phyloP scores from a whole-genome alignment of 805 yeast genomes.

The Myxozyma neotropica region DNA sequence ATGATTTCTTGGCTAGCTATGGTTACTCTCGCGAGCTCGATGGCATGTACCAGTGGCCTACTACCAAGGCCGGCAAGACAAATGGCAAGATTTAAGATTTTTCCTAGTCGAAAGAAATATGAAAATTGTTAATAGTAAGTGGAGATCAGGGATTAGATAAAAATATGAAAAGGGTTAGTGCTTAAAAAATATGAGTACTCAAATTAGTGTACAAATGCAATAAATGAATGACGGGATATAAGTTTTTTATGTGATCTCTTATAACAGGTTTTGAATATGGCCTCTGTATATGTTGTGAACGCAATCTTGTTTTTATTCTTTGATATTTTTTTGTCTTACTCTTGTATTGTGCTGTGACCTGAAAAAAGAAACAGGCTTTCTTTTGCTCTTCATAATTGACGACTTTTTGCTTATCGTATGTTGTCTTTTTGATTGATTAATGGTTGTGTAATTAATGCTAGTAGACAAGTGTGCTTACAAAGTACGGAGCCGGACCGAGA shows the following conservation, averaged over 20 bases:
- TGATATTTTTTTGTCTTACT: background rate
- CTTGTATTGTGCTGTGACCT: background rate
- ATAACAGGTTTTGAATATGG: too few relatives aligned
- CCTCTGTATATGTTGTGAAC: background rate
- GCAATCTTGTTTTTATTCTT: background rate
- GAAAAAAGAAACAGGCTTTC: conserved; percentile 11
- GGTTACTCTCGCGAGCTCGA: conserved; percentile 70
- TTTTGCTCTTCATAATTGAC: background rate
- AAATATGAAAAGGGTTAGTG: background rate
- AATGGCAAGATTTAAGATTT: conserved; percentile 27
- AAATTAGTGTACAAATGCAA: too few relatives aligned
- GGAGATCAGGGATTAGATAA: background rate
- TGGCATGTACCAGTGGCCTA: conserved; percentile 86
- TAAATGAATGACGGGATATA: too few relatives aligned
- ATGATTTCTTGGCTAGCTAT: conserved; percentile 62
- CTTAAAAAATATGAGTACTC: background rate
- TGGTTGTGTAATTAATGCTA: too few relatives aligned
- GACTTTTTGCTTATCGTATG: too few relatives aligned
- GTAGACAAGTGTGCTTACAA: too few relatives aligned
- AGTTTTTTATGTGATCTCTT: too few relatives aligned
- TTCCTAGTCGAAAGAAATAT: background rate
- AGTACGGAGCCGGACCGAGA: too few relatives aligned
- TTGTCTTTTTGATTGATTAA: too few relatives aligned
- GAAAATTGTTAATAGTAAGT: conserved; percentile 3
- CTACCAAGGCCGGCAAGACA: conserved; percentile 25